A percentile compares a stretch with the other conserved stretches of the same genome.
These are phyloP conservation scores for Wickerhamiella spandovensis DNA, from an alignment of 805 yeast species.

Conservation along the genomic window DNA sequence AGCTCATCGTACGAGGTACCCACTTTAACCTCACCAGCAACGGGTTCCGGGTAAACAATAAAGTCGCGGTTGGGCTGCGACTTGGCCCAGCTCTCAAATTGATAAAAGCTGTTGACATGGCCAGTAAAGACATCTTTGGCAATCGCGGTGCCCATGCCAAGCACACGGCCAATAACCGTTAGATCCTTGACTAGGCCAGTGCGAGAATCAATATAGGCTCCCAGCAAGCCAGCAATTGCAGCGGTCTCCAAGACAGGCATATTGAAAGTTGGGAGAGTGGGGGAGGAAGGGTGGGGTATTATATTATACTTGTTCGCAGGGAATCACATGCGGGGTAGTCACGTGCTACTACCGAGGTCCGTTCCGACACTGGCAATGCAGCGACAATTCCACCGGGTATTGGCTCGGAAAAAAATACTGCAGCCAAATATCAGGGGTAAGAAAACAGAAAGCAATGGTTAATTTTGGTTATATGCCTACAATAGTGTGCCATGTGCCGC, in stretches of 20 bases:
- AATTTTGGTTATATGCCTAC: too few relatives aligned
- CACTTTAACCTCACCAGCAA: conserved; percentile 18
- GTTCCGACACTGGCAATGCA: background rate
- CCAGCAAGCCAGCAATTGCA: conserved; percentile 13
- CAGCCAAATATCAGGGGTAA: too few relatives aligned
- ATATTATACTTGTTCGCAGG: background rate
- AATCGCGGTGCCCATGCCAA: conserved; percentile 4
- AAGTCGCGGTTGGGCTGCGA: conserved; percentile 42
- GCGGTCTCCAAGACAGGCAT: conserved; percentile 14
- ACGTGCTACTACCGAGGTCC: background rate
- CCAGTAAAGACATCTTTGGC: conserved; percentile 9
- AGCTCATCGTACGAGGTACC: conserved; percentile 30
- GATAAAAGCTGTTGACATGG: conserved; percentile 50
- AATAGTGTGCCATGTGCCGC: too few relatives aligned
- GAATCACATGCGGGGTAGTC: background rate
- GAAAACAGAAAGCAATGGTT: too few relatives aligned
- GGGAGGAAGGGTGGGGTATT: background rate
- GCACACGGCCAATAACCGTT: conserved; percentile 5
- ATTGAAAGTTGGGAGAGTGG: background rate
- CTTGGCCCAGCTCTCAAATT: conserved; percentile 43
- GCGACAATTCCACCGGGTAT: too few relatives aligned
- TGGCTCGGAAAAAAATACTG: too few relatives aligned
- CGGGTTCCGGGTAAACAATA: conserved; percentile 46
- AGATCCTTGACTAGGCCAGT: conserved; percentile 11
- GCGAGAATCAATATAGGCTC: conserved; percentile 16